These are phyloP conservation scores for Krasilnikovozyma curviuscula DNA, from an alignment of 768 basidiomycete species.

Conservation along the genomic window DNA sequence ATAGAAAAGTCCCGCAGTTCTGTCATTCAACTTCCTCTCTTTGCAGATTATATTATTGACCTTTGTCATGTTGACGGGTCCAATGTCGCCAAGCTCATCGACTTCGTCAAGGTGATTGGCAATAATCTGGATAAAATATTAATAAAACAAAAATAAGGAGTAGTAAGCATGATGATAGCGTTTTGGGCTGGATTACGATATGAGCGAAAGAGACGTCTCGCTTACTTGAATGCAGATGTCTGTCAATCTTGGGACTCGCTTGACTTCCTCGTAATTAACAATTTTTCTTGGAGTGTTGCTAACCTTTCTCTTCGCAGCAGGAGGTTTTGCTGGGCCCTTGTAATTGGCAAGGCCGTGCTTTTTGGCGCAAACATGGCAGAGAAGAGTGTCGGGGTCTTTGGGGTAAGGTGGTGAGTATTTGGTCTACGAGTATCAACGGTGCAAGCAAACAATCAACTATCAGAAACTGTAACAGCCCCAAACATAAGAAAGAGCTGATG, in stretches of 20 bases:
- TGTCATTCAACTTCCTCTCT: slow-evolving; percentile 43
- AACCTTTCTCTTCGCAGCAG: slow-evolving; percentile 34
- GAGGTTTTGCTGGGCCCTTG: slow-evolving; percentile 37
- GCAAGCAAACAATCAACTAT: slow-evolving; percentile 2
- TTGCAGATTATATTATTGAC: slow-evolving; percentile 66
- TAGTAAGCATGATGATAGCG: neutral
- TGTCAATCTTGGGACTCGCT: slow-evolving; percentile 48
- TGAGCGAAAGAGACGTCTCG: neutral
- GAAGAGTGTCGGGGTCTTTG: slow-evolving; percentile 44
- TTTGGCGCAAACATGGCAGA: slow-evolving; percentile 72
- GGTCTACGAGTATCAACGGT: slow-evolving; percentile 34
- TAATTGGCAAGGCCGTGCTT: slow-evolving; percentile 62
- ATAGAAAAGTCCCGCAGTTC: slow-evolving; percentile 43
- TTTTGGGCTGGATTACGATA: neutral
- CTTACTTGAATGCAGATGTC: slow-evolving; percentile 61
- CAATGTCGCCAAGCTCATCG: slow-evolving; percentile 53
- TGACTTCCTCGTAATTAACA: slow-evolving; percentile 40
- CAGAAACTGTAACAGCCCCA: neutral
- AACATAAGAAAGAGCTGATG: no score
- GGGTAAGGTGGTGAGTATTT: slow-evolving; percentile 64
- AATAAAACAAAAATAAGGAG: neutral
- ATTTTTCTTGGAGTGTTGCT: slow-evolving; percentile 25
- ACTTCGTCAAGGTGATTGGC: slow-evolving; percentile 74
- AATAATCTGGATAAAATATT: slow-evolving; percentile 40
- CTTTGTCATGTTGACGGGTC: slow-evolving; percentile 59